Evolutionary conservation across 345 rosid genomes (phyloP), one percentile per base, ranked within the genome.

Genomic region (Dipteronia dyeriana): DNA sequence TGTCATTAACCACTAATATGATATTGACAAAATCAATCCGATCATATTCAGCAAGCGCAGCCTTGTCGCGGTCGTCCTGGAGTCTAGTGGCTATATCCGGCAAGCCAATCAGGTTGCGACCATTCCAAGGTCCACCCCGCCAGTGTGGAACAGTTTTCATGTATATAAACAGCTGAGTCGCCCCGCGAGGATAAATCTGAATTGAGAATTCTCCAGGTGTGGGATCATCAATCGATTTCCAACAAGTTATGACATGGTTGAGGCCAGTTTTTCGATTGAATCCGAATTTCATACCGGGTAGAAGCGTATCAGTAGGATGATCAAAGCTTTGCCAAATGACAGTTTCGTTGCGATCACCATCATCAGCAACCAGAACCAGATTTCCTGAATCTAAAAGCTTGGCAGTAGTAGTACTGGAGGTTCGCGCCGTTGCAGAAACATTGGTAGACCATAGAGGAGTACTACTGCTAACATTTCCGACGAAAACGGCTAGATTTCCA

Each of bases 271-370:
- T 76, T 2, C 9, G 38, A 22, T 82, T 59, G 66, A 67, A 14
- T 20, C 87, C 85, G 1, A 68, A 0, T 39, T 70, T 78, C 83
- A 77, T 74, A 2, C 61, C 20, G 4, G 60, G 22, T 1, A 41
- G 45, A 6, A 41, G 3, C 45, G 45, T 41, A 10, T 41, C 45
- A 7, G 10, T 41, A 9, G 45, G 45, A 41, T 41, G 8, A 39
- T 39, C 85, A 64, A 86, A 86, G 61, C 85, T 86, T 66, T 86
- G 85, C 84, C 86, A 86, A 9, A 75, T 1, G 17, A 74, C n/a
- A 3, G 14, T 26, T 13, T 70, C 17, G 11, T 19, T 17, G 9
- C n/a, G n/a, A n/a, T n/a, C n/a, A n/a, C n/a, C n/a, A n/a, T n/a
- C n/a, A n/a, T 38, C 41, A 38, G 59, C 68, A 1, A 29, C 31